Evolutionary conservation across 768 basidiomycete species (phyloP), one percentile per base, ranked within the genome.

Genomic region (Auriscalpium microsporum): DNA sequence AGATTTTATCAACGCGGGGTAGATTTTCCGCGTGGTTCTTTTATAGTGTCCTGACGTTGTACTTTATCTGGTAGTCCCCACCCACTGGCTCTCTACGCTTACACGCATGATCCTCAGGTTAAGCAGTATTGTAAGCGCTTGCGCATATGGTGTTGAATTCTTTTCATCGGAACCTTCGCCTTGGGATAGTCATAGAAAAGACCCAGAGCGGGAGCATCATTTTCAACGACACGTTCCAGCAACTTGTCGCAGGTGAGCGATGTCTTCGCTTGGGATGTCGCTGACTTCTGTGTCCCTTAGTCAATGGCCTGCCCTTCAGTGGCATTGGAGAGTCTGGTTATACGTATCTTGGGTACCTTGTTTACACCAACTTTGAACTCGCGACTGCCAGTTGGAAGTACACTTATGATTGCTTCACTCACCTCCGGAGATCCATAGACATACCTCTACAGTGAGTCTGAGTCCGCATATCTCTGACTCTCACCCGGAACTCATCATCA

Each of bases 401-500:
- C 48, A 59, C 63, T 9, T 71, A 68, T 56, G 67, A 71, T 28
- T 62, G 71, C 1, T 86, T 84, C 64, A 73, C 74, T 3, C 79
- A 83, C 48, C 62, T 72, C 13, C 70, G 81, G 33, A 65, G 71
- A 11, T 72, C 76, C 17, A 63, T 81, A 36, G 79, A 86, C 58
- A 76, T 80, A 19, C 84, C 86, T 4, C 72, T 68, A 65, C 81
- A 78, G 84, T 84, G 54, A 44, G 78, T 68, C 10, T 49, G 21
- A 21, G 21, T 21, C 21, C 21, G 21, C 21, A 21, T 21, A 3
- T 3, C 21, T 21, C 21, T 21, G 1, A 1, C 21, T 21, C 21
- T 21, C 21, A 21, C 21, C 21, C 21, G 21, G 21, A 21, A 21
- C 21, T 21, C 48, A 28, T 33, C 59, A 8, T 8, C 37, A 19